phyloP scores from a whole-genome alignment of 2,329 filamentous ascomycete genomes.

The Scytalidium sp. region DNA sequence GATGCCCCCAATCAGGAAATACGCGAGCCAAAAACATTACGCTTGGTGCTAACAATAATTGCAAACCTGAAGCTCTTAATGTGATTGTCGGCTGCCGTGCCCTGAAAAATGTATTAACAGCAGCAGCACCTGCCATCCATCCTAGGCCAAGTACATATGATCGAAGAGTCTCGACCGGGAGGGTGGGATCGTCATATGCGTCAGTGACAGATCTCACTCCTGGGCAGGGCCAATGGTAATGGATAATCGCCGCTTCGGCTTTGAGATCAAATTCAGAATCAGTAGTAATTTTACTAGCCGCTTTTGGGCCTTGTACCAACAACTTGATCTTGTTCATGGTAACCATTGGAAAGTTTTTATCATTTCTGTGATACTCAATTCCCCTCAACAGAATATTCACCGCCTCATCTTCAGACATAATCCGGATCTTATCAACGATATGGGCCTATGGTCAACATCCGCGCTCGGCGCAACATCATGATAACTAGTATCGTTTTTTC shows the following conservation, averaged over 20 bases:
- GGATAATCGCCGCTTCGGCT: conserved; percentile 30
- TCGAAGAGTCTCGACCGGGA: background rate
- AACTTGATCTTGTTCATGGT: conserved; percentile 35
- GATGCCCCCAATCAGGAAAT: background rate
- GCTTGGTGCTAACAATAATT: background rate
- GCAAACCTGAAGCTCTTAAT: background rate
- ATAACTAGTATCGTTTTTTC: background rate
- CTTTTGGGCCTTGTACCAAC: background rate
- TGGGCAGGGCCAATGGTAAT: conserved; percentile 35
- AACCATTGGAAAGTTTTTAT: conserved; percentile 42
- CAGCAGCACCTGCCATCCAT: background rate
- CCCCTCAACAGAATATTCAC: background rate
- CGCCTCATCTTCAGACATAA: background rate
- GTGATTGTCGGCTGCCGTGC: background rate
- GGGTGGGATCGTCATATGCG: background rate
- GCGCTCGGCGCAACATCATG: background rate
- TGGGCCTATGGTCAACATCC: background rate
- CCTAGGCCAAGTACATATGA: conserved; percentile 11
- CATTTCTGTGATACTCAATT: conserved; percentile 34
- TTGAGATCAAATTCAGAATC: conserved; percentile 28
- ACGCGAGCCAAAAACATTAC: background rate
- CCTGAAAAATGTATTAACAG: background rate
- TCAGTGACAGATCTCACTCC: conserved; percentile 19
- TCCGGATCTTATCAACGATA: background rate
- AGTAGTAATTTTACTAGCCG: background rate